phyloP scores from a whole-genome alignment of 116 monocot species.

The Dioscorea cayenensis region DNA sequence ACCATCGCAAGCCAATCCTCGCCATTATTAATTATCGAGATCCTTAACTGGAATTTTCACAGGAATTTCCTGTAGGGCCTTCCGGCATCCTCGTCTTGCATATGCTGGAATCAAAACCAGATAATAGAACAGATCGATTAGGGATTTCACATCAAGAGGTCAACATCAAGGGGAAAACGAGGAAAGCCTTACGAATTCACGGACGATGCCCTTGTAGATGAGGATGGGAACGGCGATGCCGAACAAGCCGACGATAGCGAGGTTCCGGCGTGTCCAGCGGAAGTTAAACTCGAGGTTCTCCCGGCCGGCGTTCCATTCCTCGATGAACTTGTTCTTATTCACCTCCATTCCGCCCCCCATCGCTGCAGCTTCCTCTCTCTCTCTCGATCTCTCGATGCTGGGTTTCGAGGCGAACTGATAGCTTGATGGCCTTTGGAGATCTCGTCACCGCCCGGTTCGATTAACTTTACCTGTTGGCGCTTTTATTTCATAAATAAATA shows the following conservation, averaged over 20 bases:
- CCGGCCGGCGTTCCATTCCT: conserved; percentile 79
- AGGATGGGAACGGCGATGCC: conserved; percentile 87
- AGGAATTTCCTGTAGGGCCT: conserved; percentile 11
- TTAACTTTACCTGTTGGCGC: no score
- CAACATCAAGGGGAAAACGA: not conserved
- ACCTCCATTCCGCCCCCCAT: conserved; percentile 99
- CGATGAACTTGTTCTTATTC: conserved; percentile 86
- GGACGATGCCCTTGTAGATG: conserved; percentile 90
- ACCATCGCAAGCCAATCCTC: not conserved
- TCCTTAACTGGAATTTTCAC: not conserved
- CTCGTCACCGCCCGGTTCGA: not conserved
- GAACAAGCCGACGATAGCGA: conserved; percentile 85
- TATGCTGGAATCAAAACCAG: conserved; percentile 7
- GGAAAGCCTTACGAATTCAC: conserved; percentile 76
- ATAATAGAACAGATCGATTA: not conserved
- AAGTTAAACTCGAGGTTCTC: conserved; percentile 93
- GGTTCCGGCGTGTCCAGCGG: conserved; percentile 93
- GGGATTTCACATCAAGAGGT: not conserved
- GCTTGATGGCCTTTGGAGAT: not conserved
- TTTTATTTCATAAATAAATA: no score
- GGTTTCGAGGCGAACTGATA: not conserved
- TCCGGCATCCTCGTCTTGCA: conserved; percentile 16
- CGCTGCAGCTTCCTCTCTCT: not conserved
- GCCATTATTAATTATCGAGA: not conserved
- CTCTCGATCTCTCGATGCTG: not conserved